A percentile compares a stretch with the other conserved stretches of the same genome.
Evolutionary conservation across 192 early-diverging fungal genomes (phyloP).

Genomic region (Polychytrium aggregatum): DNA sequence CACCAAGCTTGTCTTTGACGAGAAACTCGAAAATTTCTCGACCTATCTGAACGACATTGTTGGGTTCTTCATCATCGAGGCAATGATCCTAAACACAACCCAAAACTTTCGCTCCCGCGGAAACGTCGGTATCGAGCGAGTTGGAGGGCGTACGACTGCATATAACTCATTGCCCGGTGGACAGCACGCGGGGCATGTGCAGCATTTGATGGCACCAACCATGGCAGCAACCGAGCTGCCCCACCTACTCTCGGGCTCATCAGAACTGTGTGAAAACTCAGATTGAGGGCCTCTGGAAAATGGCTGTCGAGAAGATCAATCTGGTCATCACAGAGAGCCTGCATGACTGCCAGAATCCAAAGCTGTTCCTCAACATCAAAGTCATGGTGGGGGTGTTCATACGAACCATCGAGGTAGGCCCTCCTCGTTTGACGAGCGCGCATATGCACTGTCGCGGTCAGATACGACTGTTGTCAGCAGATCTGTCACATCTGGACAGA

Average conservation of each 20-base stretch:
- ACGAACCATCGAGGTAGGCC: slow-evolving; percentile 71
- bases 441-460: too few species aligned
- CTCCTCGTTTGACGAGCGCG: too few species aligned
- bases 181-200: too few species aligned
- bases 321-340: slow-evolving; percentile 68
- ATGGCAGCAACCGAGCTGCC: too few species aligned
- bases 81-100: slow-evolving; percentile 75
- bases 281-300: slow-evolving; percentile 86
- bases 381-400: slow-evolving; percentile 72
- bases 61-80: slow-evolving; percentile 95
- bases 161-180: too few species aligned
- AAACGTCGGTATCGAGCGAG: too few species aligned
- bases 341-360: slow-evolving; percentile 64
- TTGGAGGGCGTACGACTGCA: too few species aligned
- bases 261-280: too few species aligned
- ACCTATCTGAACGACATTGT: slow-evolving; percentile 78
- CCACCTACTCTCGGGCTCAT: too few species aligned
- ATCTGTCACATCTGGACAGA: too few species aligned
- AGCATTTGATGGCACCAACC: too few species aligned
- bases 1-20: slow-evolving; percentile 2
- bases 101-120: slow-evolving; percentile 77
- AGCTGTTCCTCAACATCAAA: slow-evolving; percentile 72
- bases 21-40: not conserved
- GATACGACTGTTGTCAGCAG: too few species aligned
- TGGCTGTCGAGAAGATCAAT: slow-evolving; percentile 69